Evolutionary conservation across 768 basidiomycete species (phyloP).

Genomic region (Trametes cinnabarina): DNA sequence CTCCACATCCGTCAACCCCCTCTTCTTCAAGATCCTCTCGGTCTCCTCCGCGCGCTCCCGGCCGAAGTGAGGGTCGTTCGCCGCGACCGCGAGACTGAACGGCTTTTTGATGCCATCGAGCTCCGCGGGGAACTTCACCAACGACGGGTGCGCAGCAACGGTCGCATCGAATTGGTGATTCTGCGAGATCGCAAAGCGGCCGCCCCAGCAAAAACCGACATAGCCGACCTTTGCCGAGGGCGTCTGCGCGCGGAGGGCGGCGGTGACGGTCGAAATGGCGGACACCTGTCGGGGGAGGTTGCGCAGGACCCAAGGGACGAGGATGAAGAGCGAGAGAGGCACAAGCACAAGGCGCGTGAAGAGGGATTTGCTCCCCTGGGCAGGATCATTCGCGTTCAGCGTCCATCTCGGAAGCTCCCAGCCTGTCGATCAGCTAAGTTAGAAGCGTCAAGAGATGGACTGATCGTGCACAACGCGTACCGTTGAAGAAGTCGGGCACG

Average conservation of each 20-base stretch:
- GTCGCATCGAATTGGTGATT: constrained; percentile 22
- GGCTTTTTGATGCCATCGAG: constrained; percentile 14
- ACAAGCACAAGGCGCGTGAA: constrained; percentile 10
- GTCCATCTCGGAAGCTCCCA: constrained; percentile 18
- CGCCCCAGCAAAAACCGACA: constrained; percentile 25
- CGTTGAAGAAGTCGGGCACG: constrained; percentile 23
- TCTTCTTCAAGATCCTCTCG: constrained; percentile 14
- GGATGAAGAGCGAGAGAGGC: constrained; percentile 16
- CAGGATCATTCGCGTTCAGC: constrained; percentile 12
- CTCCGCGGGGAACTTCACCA: constrained; percentile 20
- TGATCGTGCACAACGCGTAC: background rate
- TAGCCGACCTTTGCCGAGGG: constrained; percentile 21
- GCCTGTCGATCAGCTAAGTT: constrained; percentile 2
- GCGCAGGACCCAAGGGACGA: constrained; percentile 23
- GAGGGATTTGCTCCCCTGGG: constrained; percentile 1
- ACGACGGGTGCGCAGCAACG: constrained; percentile 21
- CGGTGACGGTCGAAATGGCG: background rate
- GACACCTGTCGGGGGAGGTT: constrained; percentile 15
- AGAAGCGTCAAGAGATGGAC: background rate
- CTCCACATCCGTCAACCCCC: constrained; percentile 17
- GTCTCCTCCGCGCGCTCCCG: constrained; percentile 14
- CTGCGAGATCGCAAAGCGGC: constrained; percentile 23
- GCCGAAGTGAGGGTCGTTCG: constrained; percentile 4
- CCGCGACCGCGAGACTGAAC: constrained; percentile 20
- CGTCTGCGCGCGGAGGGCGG: background rate